Conservation (phyloP, 2,329 filamentous ascomycete species). For the Beauveria rudraprayagi region DNA sequence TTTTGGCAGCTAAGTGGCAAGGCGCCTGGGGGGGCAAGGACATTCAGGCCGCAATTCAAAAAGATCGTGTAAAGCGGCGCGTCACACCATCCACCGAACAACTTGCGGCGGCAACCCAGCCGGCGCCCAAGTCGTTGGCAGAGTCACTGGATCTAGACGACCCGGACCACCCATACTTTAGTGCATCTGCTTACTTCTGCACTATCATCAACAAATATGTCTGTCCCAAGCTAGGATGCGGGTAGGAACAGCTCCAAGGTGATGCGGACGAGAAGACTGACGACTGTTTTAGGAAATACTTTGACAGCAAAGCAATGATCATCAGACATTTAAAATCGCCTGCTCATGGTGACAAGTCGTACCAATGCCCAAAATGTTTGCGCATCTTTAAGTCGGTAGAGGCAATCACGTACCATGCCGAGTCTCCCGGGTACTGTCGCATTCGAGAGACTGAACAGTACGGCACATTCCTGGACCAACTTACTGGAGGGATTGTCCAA, state of each 20-base stretch:
- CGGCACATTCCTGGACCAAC: conserved; percentile 23
- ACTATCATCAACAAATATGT: not conserved
- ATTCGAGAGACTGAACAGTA: conserved; percentile 10
- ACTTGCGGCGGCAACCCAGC: not conserved
- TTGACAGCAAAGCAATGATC: not conserved
- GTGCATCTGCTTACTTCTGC: not conserved
- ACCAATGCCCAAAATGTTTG: conserved; percentile 15
- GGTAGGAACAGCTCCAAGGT: not conserved
- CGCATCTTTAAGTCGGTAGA: conserved; percentile 14
- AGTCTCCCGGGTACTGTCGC: conserved; percentile 5
- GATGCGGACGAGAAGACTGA: not conserved
- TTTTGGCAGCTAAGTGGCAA: not conserved
- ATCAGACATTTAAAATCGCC: not conserved
- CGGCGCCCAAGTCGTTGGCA: not conserved
- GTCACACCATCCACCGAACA: not conserved
- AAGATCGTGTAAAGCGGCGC: not conserved
- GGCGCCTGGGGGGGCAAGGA: conserved; percentile 2
- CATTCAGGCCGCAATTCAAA: not conserved
- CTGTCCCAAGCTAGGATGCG: conserved; percentile 9
- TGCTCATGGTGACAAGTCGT: conserved; percentile 8
- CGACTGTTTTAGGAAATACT: conserved; percentile 1
- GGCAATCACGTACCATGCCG: not conserved
- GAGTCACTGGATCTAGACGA: not conserved
- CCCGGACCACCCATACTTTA: not conserved
- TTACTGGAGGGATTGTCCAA: conserved; percentile 25